These are phyloP conservation scores for Phytophthora niederhauseri DNA, from an alignment of 352 stramenopile species.

Conservation along the genomic window DNA sequence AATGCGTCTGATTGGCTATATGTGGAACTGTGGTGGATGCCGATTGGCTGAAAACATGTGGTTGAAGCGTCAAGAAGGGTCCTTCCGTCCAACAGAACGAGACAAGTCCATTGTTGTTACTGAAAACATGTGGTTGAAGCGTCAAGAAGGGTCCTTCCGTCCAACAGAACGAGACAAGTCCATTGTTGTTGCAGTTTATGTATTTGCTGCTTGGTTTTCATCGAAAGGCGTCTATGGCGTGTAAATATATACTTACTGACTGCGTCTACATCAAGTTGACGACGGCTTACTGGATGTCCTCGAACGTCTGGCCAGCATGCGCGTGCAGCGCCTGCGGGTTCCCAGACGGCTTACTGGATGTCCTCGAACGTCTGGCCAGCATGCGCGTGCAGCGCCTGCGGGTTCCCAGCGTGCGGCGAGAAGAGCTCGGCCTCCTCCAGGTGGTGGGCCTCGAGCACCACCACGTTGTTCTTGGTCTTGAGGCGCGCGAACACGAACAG, in stretches of 20 bases:
- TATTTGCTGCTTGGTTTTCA: too few species aligned
- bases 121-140: not conserved
- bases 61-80: slow-evolving; percentile 9
- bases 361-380: slow-evolving; percentile 29
- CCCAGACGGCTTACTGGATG: slow-evolving; percentile 34
- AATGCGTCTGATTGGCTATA: not conserved
- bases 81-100: not conserved
- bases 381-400: slow-evolving; percentile 38
- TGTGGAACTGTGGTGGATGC: not conserved
- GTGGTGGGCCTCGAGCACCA: slow-evolving; percentile 36
- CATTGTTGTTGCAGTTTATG: not conserved
- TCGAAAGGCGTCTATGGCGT: too few species aligned
- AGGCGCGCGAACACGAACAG: slow-evolving; percentile 63
- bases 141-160: slow-evolving; percentile 8
- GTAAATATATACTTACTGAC: not conserved
- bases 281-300: slow-evolving; percentile 39
- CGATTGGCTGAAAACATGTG: not conserved
- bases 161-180: not conserved
- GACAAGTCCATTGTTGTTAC: not conserved
- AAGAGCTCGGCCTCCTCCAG: slow-evolving; percentile 72
- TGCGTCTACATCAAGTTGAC: not conserved
- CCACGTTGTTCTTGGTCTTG: slow-evolving; percentile 52
- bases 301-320: slow-evolving; percentile 22
- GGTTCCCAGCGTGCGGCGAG: slow-evolving; percentile 59
- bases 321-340: slow-evolving; percentile 48